Evolutionary conservation across 1,284 basidiomycete genomes (phyloP).

Genomic region (Ceratobasidium sp.): DNA sequence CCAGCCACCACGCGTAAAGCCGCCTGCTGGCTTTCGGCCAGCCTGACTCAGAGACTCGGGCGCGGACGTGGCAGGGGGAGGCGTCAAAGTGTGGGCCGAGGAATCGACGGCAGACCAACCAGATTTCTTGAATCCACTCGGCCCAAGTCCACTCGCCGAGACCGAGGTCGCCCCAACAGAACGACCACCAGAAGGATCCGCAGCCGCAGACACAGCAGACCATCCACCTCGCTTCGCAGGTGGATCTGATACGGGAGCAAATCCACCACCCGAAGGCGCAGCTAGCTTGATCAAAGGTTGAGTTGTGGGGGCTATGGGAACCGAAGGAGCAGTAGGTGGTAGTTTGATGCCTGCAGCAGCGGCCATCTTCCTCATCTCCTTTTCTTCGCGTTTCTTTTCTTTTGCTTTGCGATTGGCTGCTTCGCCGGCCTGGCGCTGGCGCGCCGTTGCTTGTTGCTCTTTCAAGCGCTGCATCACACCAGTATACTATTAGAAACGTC

Average conservation of each 20-base stretch:
- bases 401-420: constrained; percentile 70
- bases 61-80: constrained; percentile 43
- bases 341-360: constrained; percentile 80
- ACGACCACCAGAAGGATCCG: constrained; percentile 22
- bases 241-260: constrained; percentile 36
- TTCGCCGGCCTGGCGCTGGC: constrained; percentile 44
- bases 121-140: constrained; percentile 62
- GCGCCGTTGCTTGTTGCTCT: constrained; percentile 49
- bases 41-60: constrained; percentile 1
- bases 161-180: not conserved
- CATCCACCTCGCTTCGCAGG: constrained; percentile 27
- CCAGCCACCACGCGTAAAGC: constrained; percentile 61
- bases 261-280: constrained; percentile 50
- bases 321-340: constrained; percentile 58
- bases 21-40: not conserved
- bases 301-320: constrained; percentile 46
- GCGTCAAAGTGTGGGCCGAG: constrained; percentile 47
- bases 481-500: constrained; percentile 40
- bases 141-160: not conserved
- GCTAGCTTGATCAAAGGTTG: constrained; percentile 48
- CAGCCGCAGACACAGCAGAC: constrained; percentile 42
- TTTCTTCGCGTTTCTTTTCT: constrained; percentile 81
- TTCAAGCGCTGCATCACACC: constrained; percentile 58
- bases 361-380: constrained; percentile 80
- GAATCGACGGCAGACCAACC: constrained; percentile 64